phyloP scores from a whole-genome alignment of 2,329 filamentous ascomycete species.

The Phyllosticta capitalensis region DNA sequence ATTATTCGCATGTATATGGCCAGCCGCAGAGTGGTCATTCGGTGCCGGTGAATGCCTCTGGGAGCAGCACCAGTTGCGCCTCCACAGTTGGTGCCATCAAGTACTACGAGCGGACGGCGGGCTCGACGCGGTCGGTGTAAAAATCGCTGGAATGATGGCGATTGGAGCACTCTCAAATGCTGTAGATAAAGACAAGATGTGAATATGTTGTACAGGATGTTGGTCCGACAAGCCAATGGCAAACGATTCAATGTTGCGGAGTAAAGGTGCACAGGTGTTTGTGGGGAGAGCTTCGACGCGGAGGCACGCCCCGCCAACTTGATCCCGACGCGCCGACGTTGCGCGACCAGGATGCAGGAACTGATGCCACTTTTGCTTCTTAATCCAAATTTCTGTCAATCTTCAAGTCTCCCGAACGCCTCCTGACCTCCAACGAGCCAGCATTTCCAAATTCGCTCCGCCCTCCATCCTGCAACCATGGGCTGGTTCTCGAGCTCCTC shows the following conservation, averaged over 20 bases:
- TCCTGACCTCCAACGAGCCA: background rate
- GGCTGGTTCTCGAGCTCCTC: constrained; percentile 55
- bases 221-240: background rate
- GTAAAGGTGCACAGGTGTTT: background rate
- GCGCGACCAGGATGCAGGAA: background rate
- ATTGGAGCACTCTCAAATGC: background rate
- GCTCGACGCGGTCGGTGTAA: background rate
- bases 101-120: constrained; percentile 43
- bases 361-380: background rate
- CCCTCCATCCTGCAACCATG: constrained; percentile 32
- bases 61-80: constrained; percentile 43
- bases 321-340: background rate
- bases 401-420: background rate
- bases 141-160: background rate
- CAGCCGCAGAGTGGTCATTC: constrained; percentile 44
- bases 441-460: background rate
- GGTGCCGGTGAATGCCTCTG: constrained; percentile 38
- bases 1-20: constrained; percentile 53
- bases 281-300: background rate
- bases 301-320: background rate
- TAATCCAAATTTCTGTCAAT: background rate
- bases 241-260: background rate
- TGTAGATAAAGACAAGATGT: background rate
- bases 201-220: background rate
- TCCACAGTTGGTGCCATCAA: constrained; percentile 42